phyloP scores from a whole-genome alignment of 2,329 filamentous ascomycete genomes.

The Arthrobotrys megalospora region DNA sequence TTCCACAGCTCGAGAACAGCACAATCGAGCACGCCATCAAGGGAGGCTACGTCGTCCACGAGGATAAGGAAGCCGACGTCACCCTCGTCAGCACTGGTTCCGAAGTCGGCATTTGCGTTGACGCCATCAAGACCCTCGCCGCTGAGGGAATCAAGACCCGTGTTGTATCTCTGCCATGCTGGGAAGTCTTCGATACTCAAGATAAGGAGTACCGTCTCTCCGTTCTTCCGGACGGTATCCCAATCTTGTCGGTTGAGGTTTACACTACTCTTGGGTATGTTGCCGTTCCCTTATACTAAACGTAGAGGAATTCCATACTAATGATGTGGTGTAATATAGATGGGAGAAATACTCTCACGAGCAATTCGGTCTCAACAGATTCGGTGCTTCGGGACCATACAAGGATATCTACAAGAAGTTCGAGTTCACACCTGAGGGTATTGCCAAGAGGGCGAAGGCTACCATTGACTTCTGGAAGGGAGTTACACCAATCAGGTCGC shows the following conservation, averaged over 20 bases:
- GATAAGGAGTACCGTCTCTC: conserved; percentile 93
- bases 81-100: conserved; percentile 96
- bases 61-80: conserved; percentile 85
- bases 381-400: conserved; percentile 97
- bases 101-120: conserved; percentile 93
- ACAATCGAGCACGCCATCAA: conserved; percentile 90
- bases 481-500: conserved; percentile 88
- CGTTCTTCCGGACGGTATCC: conserved; percentile 93
- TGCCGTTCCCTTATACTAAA: conserved; percentile 4
- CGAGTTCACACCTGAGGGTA: conserved; percentile 97
- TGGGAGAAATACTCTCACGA: conserved; percentile 99
- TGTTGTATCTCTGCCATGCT: conserved; percentile 95
- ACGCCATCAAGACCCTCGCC: conserved; percentile 90
- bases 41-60: conserved; percentile 93
- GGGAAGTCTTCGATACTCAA: conserved; percentile 96
- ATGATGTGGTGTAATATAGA: conserved; percentile 66
- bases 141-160: conserved; percentile 89
- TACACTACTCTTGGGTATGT: conserved; percentile 84
- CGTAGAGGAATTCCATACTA: background rate
- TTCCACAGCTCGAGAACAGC: conserved; percentile 96
- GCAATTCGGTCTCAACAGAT: conserved; percentile 99
- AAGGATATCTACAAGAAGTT: conserved; percentile 99
- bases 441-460: conserved; percentile 91
- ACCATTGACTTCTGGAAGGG: conserved; percentile 99
- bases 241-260: conserved; percentile 92